Evolutionary conservation across 2,329 filamentous ascomycete species (phyloP).

Genomic region (Fusarium veterinarium): DNA sequence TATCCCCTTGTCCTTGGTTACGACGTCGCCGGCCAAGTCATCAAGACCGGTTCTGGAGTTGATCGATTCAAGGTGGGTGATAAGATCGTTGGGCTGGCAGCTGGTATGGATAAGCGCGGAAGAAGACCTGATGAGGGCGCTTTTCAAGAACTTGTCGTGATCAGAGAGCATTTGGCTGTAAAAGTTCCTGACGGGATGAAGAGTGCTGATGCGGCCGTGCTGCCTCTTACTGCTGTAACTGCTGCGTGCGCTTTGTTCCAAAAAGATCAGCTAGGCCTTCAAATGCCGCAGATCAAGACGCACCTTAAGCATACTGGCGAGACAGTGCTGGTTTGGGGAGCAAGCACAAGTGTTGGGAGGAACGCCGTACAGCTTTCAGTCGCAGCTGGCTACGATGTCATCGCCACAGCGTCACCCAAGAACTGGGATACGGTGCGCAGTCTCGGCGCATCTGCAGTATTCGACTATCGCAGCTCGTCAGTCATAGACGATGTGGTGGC

Average conservation of each 20-base stretch:
- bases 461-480: not conserved
- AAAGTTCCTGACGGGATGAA: too few relatives aligned
- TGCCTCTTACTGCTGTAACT: not conserved
- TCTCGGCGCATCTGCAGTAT: not conserved
- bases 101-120: conserved; percentile 8
- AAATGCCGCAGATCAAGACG: not conserved
- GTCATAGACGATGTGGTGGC: not conserved
- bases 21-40: not conserved
- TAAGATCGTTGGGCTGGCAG: not conserved
- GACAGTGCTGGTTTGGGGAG: conserved; percentile 2
- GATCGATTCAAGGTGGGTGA: not conserved
- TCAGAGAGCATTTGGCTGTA: not conserved
- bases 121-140: not conserved
- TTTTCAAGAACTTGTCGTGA: not conserved
- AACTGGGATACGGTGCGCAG: fast-evolving
- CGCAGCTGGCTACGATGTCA: not conserved
- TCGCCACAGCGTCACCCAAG: not conserved
- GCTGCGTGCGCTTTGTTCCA: not conserved
- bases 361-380: conserved; percentile 2
- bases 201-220: not conserved
- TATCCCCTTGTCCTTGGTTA: conserved; percentile 15
- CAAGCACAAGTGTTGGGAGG: not conserved
- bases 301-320: fast-evolving
- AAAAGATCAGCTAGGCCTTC: not conserved
- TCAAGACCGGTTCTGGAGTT: not conserved